Conservation (phyloP, 2,329 filamentous ascomycete species). For the Cladosporium sp. region DNA sequence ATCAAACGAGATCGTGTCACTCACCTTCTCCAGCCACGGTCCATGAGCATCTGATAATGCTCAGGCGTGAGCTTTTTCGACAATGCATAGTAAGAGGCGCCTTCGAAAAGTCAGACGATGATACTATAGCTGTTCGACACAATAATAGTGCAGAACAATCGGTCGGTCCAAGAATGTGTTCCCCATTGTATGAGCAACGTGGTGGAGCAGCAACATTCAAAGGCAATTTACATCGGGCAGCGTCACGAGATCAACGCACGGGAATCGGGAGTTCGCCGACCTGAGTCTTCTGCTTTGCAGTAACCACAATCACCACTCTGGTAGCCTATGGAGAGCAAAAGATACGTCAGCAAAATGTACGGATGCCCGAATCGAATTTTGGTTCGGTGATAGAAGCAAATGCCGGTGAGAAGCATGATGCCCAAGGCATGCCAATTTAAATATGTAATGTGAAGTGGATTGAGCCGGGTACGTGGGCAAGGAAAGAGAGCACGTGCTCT, state of each 20-base stretch:
- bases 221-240: not conserved
- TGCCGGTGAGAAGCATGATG: conserved; percentile 12
- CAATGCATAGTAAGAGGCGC: conserved; percentile 70
- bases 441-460: not conserved
- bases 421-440: not conserved
- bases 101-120: conserved; percentile 43
- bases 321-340: conserved; percentile 41
- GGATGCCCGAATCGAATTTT: not conserved
- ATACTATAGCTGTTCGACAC: not conserved
- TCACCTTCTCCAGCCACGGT: conserved; percentile 77
- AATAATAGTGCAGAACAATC: not conserved
- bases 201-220: not conserved
- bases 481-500: conserved; percentile 26
- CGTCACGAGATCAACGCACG: conserved; percentile 42
- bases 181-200: not conserved
- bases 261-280: conserved; percentile 49
- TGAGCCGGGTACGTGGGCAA: not conserved
- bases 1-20: conserved; percentile 29
- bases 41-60: conserved; percentile 71
- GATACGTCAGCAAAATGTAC: not conserved
- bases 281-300: conserved; percentile 49
- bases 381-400: not conserved
- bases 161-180: not conserved
- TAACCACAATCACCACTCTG: conserved; percentile 52
- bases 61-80: conserved; percentile 61